Evolutionary conservation across 345 rosid genomes (phyloP).

Genomic region (Combretum micranthum): DNA sequence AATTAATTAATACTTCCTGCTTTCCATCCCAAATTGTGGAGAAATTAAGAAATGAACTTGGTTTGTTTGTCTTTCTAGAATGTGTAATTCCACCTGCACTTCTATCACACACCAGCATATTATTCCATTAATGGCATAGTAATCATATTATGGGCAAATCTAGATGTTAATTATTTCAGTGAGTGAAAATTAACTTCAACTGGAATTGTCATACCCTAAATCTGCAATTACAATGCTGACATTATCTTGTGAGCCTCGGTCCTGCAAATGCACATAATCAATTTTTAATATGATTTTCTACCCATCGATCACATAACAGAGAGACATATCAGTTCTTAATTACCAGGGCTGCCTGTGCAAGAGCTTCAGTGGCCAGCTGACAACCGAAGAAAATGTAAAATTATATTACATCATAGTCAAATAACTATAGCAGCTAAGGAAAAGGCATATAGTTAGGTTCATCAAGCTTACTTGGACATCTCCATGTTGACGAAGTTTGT

Average conservation of each 20-base stretch:
- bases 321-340: background rate
- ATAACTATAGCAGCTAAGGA: background rate
- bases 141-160: background rate
- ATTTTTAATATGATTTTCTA: conserved; percentile 3
- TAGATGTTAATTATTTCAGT: background rate
- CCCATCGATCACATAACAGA: background rate
- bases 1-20: too few relatives aligned
- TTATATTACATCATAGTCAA: conserved; percentile 2
- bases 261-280: conserved; percentile 39
- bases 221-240: conserved; percentile 74
- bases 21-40: too few relatives aligned
- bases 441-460: background rate
- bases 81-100: too few relatives aligned
- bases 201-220: conserved; percentile 50
- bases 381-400: conserved; percentile 14
- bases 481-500: conserved; percentile 78
- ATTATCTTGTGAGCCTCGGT: conserved; percentile 67
- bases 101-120: too few relatives aligned
- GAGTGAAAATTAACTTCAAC: background rate
- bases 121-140: background rate
- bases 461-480: conserved; percentile 67
- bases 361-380: conserved; percentile 89
- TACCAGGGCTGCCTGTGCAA: conserved; percentile 76
- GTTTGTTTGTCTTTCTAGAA: too few relatives aligned
- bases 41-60: too few relatives aligned